A percentile compares a stretch with the other conserved stretches of the same genome.
Evolutionary conservation across 305 asterid species (phyloP).

Genomic region (Fraxinus baroniana): DNA sequence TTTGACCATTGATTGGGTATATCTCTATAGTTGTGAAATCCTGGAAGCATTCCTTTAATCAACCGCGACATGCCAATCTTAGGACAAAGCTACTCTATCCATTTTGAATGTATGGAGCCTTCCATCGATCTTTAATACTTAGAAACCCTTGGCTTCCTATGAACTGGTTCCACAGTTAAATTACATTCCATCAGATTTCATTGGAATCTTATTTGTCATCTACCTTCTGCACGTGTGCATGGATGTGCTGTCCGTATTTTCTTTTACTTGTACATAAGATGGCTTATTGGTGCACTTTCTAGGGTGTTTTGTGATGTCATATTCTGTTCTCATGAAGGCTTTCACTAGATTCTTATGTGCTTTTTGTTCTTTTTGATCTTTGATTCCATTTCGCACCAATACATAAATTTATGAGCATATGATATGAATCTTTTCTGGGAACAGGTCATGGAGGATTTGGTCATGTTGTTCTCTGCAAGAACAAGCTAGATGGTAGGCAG

Average conservation of each 20-base stretch:
- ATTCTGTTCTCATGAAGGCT: slow-evolving; percentile 3
- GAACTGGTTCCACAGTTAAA: not conserved
- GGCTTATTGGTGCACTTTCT: not conserved
- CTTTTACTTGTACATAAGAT: not conserved
- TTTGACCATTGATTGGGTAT: not conserved
- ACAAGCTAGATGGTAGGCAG: slow-evolving; percentile 95
- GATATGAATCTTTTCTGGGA: slow-evolving; percentile 11
- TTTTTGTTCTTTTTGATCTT: not conserved
- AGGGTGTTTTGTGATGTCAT: not conserved
- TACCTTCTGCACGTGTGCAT: not conserved
- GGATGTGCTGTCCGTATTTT: not conserved
- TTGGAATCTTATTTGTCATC: not conserved
- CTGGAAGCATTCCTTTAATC: not conserved
- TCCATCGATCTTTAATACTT: not conserved
- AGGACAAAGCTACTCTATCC: not conserved
- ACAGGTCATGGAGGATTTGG: slow-evolving; percentile 99
- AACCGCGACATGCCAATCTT: not conserved
- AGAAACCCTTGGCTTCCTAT: not conserved
- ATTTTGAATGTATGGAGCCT: not conserved
- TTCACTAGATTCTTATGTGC: not conserved
- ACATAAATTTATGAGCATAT: slow-evolving; percentile 3
- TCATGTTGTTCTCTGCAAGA: slow-evolving; percentile 92
- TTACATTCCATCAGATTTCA: not conserved
- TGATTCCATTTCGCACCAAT: slow-evolving; percentile 15
- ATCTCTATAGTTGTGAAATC: not conserved